phyloP scores from a whole-genome alignment of 257 asterid genomes.

The Capsicum pubescens region DNA sequence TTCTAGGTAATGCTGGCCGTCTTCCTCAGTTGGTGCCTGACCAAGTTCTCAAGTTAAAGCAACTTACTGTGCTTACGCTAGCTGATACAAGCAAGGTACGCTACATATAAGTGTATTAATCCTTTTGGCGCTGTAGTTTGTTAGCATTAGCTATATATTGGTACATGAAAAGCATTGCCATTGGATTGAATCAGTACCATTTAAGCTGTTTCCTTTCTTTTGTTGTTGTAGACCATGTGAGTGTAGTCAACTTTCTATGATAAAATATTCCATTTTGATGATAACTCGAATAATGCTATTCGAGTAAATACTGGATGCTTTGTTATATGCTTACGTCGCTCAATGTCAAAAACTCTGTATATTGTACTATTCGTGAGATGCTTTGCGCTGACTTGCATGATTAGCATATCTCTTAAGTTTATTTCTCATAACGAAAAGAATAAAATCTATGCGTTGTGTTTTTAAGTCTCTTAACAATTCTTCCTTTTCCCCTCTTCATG shows the following conservation, averaged over 20 bases:
- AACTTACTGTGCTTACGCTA: slow-evolving; percentile 89
- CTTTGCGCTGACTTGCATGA: neutral
- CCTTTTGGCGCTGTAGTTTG: neutral
- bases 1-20: slow-evolving; percentile 58
- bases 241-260: neutral
- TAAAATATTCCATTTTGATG: neutral
- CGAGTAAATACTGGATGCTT: neutral
- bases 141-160: neutral
- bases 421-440: neutral
- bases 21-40: slow-evolving; percentile 82
- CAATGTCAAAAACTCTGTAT: neutral
- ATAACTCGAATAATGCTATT: neutral
- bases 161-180: neutral
- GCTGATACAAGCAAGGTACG: slow-evolving; percentile 90
- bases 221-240: neutral
- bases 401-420: slow-evolving; percentile 11
- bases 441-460: neutral
- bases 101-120: slow-evolving; percentile 18
- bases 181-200: slow-evolving; percentile 2
- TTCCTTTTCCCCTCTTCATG: neutral
- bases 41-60: slow-evolving; percentile 94
- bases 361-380: neutral
- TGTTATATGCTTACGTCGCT: neutral
- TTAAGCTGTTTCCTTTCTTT: neutral
- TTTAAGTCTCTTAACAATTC: neutral